Percentiles rank a stretch among this genome's conserved stretches.
phyloP scores from a whole-genome alignment of 768 basidiomycete species.

The Mrakia hoshinonis region DNA sequence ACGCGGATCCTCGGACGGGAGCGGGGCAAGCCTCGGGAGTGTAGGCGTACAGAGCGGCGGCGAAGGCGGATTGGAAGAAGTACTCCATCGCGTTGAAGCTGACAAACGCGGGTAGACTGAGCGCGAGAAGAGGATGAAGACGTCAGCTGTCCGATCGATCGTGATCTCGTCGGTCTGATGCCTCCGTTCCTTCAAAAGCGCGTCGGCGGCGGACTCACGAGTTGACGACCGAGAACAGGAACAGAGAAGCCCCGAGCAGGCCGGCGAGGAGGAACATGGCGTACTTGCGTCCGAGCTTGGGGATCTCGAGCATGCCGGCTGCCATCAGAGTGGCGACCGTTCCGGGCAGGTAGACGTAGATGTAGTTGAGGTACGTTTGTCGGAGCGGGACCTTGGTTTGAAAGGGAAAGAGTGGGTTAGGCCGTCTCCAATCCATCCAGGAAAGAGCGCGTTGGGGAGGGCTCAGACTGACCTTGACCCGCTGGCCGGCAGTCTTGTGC shows the following conservation, averaged over 20 bases:
- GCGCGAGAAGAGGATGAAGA: too few species aligned
- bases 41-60: constrained; percentile 41
- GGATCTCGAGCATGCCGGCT: constrained; percentile 13
- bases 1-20: constrained; percentile 36
- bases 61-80: constrained; percentile 34
- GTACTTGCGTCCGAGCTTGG: constrained; percentile 14
- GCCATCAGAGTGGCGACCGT: constrained; percentile 10
- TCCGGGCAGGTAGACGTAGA: constrained; percentile 30
- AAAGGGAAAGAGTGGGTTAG: background rate
- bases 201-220: too few species aligned
- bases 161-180: too few species aligned
- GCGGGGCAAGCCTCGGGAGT: constrained; percentile 40
- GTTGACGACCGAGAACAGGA: constrained; percentile 17
- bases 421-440: background rate
- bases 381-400: background rate
- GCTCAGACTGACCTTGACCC: constrained; percentile 37
- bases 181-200: too few species aligned
- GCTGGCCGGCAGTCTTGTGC: background rate
- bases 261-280: constrained; percentile 12
- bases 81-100: constrained; percentile 21
- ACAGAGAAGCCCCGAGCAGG: constrained; percentile 21
- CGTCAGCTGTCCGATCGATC: too few species aligned
- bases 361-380: constrained; percentile 41
- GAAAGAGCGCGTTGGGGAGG: too few species aligned
- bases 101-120: constrained; percentile 10